Base-by-base conservation (phyloP, 352 stramenopile species). In the Chrysophaeum taylorii region DNA sequence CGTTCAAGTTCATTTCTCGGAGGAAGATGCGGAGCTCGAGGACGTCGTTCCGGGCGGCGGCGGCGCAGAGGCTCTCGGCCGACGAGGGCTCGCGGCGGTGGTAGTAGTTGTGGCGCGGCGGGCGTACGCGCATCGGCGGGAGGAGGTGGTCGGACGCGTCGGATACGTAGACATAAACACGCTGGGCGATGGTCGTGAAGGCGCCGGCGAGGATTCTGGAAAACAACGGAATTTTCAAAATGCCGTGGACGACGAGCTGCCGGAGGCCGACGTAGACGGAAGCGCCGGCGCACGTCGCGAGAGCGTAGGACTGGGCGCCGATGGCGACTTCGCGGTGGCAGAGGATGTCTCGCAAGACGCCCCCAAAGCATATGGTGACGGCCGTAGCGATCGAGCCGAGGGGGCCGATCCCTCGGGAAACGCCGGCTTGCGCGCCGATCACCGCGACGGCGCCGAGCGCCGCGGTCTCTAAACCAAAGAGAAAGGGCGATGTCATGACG, bases 361-460 rank as follows among this genome's bases (percentile, higher is more conserved):
- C 73, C 25, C 73, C 73, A 68, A 71, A 72, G 37, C 50, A 75
- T n/a, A 73, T 75, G 15, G 70, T 75, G 23, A 78, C 50, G 33
- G 69, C 73, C 16, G 52, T 64, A 1, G 70, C 50, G 35, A 72
- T 61, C 23, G 39, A 62, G 35, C 72, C 63, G 0, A 73, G 15
- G n/a, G 73, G 73, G 45, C 57, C 63, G 0, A 78, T 9, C 0
- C 62, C 73, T 29, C 54, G 64, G 21, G 27, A 42, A 68, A 75
- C 37, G 27, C 64, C 73, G 1, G 37, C 48, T 21, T 75, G 45
- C 25, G 72, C 73, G 15, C 52, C 73, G 39, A 66, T 54, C 16
- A 75, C 62, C 5, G 62, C 45, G 7, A 75, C 48, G 36, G 69
- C 61, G 25, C 53, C 43, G 29, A 77, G 54, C 4, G 73, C 73